A percentile compares a stretch with the other conserved stretches of the same genome.
These are phyloP conservation scores for Penicillium riverlandense DNA, from an alignment of 495 filamentous ascomycete species.

Conservation along the genomic window DNA sequence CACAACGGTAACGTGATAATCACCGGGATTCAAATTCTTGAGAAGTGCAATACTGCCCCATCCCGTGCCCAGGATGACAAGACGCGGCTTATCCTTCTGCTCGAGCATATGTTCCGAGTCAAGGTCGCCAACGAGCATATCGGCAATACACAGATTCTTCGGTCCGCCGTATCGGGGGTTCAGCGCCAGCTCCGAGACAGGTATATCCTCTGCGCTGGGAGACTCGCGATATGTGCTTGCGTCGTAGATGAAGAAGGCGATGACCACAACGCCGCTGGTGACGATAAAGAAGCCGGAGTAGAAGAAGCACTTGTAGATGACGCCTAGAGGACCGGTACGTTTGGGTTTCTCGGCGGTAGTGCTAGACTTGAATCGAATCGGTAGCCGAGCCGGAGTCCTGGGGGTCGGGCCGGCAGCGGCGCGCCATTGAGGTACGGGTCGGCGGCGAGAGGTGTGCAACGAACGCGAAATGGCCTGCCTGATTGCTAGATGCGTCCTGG, in stretches of 20 bases:
- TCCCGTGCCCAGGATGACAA: constrained; percentile 90
- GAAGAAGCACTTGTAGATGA: constrained; percentile 41
- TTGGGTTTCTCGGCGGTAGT: constrained; percentile 8
- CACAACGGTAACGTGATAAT: constrained; percentile 92
- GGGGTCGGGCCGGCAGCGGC: constrained; percentile 9
- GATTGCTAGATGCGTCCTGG: constrained; percentile 4
- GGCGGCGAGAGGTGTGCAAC: constrained; percentile 17
- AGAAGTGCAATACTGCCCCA: constrained; percentile 93
- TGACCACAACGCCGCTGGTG: constrained; percentile 45
- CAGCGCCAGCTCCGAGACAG: constrained; percentile 75
- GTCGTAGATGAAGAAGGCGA: constrained; percentile 93
- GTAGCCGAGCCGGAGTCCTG: constrained; percentile 1
- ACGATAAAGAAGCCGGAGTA: constrained; percentile 55
- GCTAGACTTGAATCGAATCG: constrained; percentile 25
- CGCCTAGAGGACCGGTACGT: constrained; percentile 4
- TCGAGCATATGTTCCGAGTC: constrained; percentile 59
- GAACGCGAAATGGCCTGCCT: constrained; percentile 12
- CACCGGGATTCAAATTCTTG: constrained; percentile 80
- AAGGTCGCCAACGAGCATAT: constrained; percentile 79
- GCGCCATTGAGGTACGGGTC: constrained; percentile 19
- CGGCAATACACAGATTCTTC: constrained; percentile 91
- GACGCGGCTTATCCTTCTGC: constrained; percentile 76
- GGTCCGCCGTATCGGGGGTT: constrained; percentile 80
- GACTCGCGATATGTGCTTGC: constrained; percentile 77
- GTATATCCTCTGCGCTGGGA: constrained; percentile 58